Evolutionary conservation across 176 grass and related monocot species (phyloP), one percentile per base, ranked within the genome.

Genomic region (Metroxylon sagu): DNA sequence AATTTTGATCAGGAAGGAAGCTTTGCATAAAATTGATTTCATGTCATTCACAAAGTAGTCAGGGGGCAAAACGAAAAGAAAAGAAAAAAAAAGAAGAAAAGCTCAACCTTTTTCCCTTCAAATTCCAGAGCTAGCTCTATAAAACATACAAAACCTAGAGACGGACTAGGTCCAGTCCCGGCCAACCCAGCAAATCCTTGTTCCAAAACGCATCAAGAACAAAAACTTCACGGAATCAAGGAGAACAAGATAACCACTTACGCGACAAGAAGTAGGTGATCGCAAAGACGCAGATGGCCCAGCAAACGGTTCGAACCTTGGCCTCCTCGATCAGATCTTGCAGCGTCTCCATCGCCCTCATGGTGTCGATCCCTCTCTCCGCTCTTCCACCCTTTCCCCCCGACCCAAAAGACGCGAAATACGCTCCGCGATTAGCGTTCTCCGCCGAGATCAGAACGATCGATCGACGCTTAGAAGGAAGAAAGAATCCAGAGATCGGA

Each of bases 311-410:
- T 31, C 93, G 93, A 60, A 78, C 55, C 81, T 92, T 98, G 4
- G 59, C 81, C 84, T 98, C 93, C 76, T 98, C 93, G 61, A 98
- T 85, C 79, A 98, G 81, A 92, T 98, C 93, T 30, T 85, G 87
- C 66, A 98, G 56, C 57, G 76, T 85, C 73, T 72, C 74, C 84
- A 98, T 92, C 73, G 81, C 56, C 76, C 59, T 79, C 88, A 77
- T 83, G 25, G 53, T 53, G 52, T 1, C 65, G 18, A 49, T 26
- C 58, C 12, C 59, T 14, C 8, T 19, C 25, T 16, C 21, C 14
- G 29, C 23, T 62, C 1, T 59, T 12, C 30, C 52, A 31, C 29
- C 54, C 23, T 27, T 53, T 19, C 29, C 48, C 54, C 54, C 25
- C 21, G 49, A 71, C 5, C 50, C 57, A 62, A 62, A 64, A 29